These are phyloP conservation scores for Helianthus annuus DNA, from an alignment of 129 eudicot genomes.

Conservation along the genomic window DNA sequence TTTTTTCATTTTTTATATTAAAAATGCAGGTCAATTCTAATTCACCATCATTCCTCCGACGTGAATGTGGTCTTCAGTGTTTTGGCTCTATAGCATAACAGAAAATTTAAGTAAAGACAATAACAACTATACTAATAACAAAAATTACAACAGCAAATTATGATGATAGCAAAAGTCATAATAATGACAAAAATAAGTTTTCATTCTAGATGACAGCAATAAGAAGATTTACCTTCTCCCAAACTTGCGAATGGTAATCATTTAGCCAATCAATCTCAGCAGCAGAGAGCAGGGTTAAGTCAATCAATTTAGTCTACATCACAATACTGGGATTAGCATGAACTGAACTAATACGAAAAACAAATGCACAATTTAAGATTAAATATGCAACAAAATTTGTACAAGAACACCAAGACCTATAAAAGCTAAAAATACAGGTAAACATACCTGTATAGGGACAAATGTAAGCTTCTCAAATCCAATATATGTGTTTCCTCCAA, in stretches of 20 bases:
- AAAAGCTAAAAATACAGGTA: background rate
- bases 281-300: slow-evolving; percentile 58
- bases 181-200: no score
- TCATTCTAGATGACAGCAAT: slow-evolving; percentile 10
- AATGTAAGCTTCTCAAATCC: slow-evolving; percentile 94
- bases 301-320: slow-evolving; percentile 73
- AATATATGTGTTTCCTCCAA: slow-evolving; percentile 76
- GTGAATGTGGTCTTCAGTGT: no score
- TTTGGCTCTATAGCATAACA: no score
- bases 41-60: no score
- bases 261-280: slow-evolving; percentile 88
- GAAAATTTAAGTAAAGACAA: no score
- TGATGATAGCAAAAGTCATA: no score
- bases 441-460: slow-evolving; percentile 89
- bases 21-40: no score
- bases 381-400: background rate
- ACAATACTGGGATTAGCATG: slow-evolving; percentile 13
- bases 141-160: no score
- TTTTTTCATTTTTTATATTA: no score
- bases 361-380: no score
- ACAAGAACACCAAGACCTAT: background rate
- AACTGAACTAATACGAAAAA: background rate
- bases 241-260: slow-evolving; percentile 84
- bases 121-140: no score
- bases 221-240: slow-evolving; percentile 74